phyloP scores from a whole-genome alignment of 495 filamentous ascomycete genomes.

The Baudoinia panamericana region DNA sequence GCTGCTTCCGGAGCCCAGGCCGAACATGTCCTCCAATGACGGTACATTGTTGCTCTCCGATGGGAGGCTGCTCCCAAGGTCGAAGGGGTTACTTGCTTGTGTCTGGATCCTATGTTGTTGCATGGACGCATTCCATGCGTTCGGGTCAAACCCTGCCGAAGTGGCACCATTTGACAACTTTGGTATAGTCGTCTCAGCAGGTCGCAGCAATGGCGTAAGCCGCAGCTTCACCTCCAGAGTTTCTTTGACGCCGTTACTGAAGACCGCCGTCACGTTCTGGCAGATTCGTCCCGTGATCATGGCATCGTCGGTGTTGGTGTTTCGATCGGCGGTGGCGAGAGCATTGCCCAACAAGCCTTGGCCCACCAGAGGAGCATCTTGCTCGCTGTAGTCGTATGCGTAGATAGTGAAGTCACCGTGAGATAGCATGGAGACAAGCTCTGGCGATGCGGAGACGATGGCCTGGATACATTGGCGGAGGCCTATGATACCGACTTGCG shows the following conservation, averaged over 20 bases:
- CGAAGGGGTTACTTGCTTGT: constrained; percentile 12
- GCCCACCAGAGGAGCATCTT: constrained; percentile 80
- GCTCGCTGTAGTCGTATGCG: constrained; percentile 92
- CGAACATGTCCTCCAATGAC: constrained; percentile 15
- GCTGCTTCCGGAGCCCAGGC: constrained; percentile 5
- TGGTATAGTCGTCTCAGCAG: constrained; percentile 55
- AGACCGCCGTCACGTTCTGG: constrained; percentile 68
- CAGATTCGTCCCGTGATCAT: constrained; percentile 85
- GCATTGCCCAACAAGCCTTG: constrained; percentile 92
- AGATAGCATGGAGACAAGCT: constrained; percentile 59
- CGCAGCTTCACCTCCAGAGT: constrained; percentile 90
- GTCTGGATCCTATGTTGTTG: constrained; percentile 11
- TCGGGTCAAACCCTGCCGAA: constrained; percentile 53
- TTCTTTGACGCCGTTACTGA: constrained; percentile 71
- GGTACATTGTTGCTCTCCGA: constrained; percentile 1
- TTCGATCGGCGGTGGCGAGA: constrained; percentile 48
- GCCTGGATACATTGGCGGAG: constrained; percentile 83
- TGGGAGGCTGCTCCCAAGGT: constrained; percentile 1
- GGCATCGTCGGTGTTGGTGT: constrained; percentile 48
- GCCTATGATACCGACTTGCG: constrained; percentile 76
- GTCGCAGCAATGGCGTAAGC: constrained; percentile 67
- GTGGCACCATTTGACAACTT: constrained; percentile 47
- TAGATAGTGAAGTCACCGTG: constrained; percentile 93
- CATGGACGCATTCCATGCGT: constrained; percentile 42
- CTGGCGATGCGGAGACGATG: constrained; percentile 71